Percentiles rank a stretch among this genome's conserved stretches.
These are phyloP conservation scores for Solanum pimpinellifolium DNA, from an alignment of 257 asterid species.

Conservation along the genomic window DNA sequence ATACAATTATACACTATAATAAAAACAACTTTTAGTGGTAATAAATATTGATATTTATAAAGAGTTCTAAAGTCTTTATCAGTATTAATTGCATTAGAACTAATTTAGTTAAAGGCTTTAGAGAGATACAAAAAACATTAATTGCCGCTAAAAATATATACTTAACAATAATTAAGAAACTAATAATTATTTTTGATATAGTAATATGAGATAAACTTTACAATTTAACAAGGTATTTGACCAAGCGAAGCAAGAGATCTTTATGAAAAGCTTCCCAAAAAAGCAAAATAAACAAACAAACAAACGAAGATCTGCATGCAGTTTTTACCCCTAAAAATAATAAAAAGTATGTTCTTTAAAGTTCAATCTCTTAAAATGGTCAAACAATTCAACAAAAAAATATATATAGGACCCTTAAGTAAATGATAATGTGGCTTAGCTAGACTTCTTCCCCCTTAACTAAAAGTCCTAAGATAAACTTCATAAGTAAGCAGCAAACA, in stretches of 20 bases:
- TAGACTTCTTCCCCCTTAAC: background rate
- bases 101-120: too few relatives aligned
- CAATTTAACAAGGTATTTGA: background rate
- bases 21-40: too few relatives aligned
- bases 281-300: background rate
- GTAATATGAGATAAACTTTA: background rate
- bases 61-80: too few relatives aligned
- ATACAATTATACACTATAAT: background rate
- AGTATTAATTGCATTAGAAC: too few relatives aligned
- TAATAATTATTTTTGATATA: too few relatives aligned
- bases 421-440: background rate
- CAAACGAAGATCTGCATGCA: background rate
- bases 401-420: background rate
- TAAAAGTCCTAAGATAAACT: background rate
- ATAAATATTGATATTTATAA: too few relatives aligned
- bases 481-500: background rate
- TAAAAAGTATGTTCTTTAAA: background rate
- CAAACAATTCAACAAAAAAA: background rate
- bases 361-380: background rate
- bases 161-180: too few relatives aligned
- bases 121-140: too few relatives aligned
- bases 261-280: background rate
- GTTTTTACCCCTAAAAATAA: background rate
- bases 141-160: too few relatives aligned
- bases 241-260: background rate